Base-by-base conservation (phyloP, 495 filamentous ascomycete genomes). In the Saxispiralis lemnorum region DNA sequence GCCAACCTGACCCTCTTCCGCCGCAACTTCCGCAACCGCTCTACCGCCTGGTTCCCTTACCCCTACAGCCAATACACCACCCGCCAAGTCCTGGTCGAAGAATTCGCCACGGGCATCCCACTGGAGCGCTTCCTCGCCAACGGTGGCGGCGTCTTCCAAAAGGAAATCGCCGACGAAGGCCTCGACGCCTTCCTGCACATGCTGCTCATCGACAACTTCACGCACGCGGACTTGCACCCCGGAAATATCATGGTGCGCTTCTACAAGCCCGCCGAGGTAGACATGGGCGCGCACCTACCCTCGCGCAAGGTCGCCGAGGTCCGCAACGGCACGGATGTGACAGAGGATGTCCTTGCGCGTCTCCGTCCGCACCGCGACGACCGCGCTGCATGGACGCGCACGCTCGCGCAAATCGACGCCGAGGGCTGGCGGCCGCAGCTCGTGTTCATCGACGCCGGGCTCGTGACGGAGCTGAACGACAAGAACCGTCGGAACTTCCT, bases 211-310 rank as follows among this genome's bases (percentile, higher is more conserved):
- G 92, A 99, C 58, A 96, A 99, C 55, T 99, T 99, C 57, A 76
- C 95, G 41, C 92, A 99, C 53, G 89, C 92, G n/a, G 92, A 99
- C 60, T 66, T 99, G 9, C 92, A 99, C 53, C 92, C 92, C 0
- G 92, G 92, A 7, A 99, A 99, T 58, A 96, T 99, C 64, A 96
- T 99, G 88, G 92, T 99, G 37, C 84, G 92, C 46, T 99, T 99
- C 63, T 94, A 96, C 63, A 73, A 89, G 54, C 78, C 85, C 0
- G 75, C 75, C 28, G 68, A 76, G 43, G 71, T 92, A 4, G 67
- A 53, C 68, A 69, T 47, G 20, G 16, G 37, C 13, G 44, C 40
- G 59, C 67, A 52, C 63, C 61, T 49, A 68, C 43, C 64, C 68
- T 37, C 17, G 24, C n/a, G 7, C 11, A 55, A 56, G 19, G 52